phyloP scores from a whole-genome alignment of 179 eudicot species.

The Gypsophila paniculata region DNA sequence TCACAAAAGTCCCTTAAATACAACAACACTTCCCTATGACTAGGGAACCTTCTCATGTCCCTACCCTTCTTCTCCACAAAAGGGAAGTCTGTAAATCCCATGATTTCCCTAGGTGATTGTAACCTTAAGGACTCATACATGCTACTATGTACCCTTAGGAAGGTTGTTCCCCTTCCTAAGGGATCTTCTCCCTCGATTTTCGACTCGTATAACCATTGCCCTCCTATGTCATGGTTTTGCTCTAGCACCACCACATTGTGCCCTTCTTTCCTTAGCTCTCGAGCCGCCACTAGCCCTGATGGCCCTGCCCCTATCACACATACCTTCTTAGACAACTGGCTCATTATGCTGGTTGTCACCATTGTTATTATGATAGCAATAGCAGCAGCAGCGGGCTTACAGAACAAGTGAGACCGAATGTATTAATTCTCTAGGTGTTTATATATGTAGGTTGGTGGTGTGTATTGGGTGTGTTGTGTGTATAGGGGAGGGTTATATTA shows the following conservation, averaged over 20 bases:
- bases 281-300: constrained; percentile 63
- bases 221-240: constrained; percentile 75
- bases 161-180: constrained; percentile 38
- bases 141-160: constrained; percentile 61
- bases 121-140: constrained; percentile 62
- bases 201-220: constrained; percentile 74
- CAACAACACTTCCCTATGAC: constrained; percentile 54
- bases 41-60: constrained; percentile 73
- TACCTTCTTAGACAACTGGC: constrained; percentile 34
- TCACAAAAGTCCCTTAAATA: constrained; percentile 67
- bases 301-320: constrained; percentile 81
- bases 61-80: constrained; percentile 60
- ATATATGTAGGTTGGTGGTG: not conserved
- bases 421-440: too few relatives aligned
- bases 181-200: constrained; percentile 53
- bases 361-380: constrained; percentile 25
- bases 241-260: constrained; percentile 65
- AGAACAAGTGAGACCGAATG: too few relatives aligned
- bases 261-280: constrained; percentile 75
- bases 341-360: constrained; percentile 32
- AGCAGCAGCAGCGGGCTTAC: too few relatives aligned
- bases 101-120: constrained; percentile 59
- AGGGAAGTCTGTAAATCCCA: constrained; percentile 77
- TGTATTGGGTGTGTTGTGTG: not conserved
- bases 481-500: not conserved